phyloP scores from a whole-genome alignment of 805 yeast species.

The Myxozyma udenii region DNA sequence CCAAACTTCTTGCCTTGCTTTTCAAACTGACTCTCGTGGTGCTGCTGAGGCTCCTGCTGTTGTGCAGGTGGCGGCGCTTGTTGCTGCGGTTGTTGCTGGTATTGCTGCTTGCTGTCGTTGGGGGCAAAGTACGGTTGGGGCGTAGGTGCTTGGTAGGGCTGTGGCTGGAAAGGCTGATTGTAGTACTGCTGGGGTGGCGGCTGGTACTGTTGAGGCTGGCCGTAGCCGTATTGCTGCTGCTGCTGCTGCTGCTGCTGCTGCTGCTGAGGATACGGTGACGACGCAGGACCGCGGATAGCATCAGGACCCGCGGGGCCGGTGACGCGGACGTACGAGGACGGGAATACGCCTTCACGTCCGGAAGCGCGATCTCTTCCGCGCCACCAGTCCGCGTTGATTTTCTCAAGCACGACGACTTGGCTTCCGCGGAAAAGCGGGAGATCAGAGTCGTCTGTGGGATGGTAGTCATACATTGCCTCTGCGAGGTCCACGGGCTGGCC shows the following conservation, averaged over 20 bases:
- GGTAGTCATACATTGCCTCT: constrained; percentile 70
- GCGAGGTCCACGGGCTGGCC: constrained; percentile 39
- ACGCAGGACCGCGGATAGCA: not conserved
- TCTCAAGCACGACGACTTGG: constrained; percentile 65
- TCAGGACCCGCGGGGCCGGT: constrained; percentile 30
- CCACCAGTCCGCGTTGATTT: constrained; percentile 86
- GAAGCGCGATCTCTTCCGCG: constrained; percentile 55
- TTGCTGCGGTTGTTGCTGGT: constrained; percentile 21
- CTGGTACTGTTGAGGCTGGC: constrained; percentile 3
- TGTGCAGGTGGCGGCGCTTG: constrained; percentile 30
- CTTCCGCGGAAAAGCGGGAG: constrained; percentile 64
- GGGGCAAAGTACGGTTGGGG: constrained; percentile 27
- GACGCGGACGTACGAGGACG: constrained; percentile 74
- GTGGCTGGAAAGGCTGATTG: constrained; percentile 9
- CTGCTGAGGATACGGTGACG: constrained; percentile 10
- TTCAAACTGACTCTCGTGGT: constrained; percentile 33
- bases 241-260: constrained; percentile 1
- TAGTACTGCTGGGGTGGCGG: constrained; percentile 19
- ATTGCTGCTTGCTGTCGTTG: constrained; percentile 7
- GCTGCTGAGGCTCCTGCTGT: constrained; percentile 32
- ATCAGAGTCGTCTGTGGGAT: constrained; percentile 74
- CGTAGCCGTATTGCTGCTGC: not conserved
- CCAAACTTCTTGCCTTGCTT: constrained; percentile 58
- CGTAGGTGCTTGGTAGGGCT: constrained; percentile 25
- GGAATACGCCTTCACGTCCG: constrained; percentile 75